Conservation (phyloP, 2,329 filamentous ascomycete species). For the Phialemonium atrogriseum region DNA sequence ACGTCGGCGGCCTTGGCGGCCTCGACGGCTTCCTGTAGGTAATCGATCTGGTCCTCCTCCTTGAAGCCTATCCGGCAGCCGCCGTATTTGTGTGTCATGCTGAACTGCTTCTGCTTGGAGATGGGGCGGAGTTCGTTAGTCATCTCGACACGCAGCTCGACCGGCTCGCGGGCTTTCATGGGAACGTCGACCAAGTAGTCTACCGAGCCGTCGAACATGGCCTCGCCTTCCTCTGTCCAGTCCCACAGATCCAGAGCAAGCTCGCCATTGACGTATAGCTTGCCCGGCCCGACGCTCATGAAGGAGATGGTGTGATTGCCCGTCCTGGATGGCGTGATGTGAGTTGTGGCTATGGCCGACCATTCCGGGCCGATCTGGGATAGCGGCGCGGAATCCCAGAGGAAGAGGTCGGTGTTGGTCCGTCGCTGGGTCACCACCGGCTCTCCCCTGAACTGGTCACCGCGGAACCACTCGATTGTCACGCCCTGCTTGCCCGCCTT, state of each 20-base stretch:
- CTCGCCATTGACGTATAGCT: slow-evolving; percentile 50
- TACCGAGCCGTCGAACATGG: slow-evolving; percentile 62
- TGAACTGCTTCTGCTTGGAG: slow-evolving; percentile 48
- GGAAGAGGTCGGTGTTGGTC: slow-evolving; percentile 57
- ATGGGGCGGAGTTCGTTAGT: slow-evolving; percentile 57
- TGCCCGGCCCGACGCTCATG: slow-evolving; percentile 58
- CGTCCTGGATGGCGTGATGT: slow-evolving; percentile 47
- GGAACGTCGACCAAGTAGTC: slow-evolving; percentile 54
- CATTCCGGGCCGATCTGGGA: slow-evolving; percentile 52
- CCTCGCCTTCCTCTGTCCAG: slow-evolving; percentile 61
- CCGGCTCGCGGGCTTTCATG: slow-evolving; percentile 49
- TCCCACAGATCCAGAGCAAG: slow-evolving; percentile 58
- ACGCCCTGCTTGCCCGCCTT: slow-evolving; percentile 51
- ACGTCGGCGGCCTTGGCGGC: slow-evolving; percentile 55
- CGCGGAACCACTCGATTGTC: slow-evolving; percentile 55
- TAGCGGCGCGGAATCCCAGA: slow-evolving; percentile 61
- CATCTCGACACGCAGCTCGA: slow-evolving; percentile 56
- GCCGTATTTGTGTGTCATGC: slow-evolving; percentile 57
- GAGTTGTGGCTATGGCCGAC: slow-evolving; percentile 55
- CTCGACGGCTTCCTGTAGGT: slow-evolving; percentile 57
- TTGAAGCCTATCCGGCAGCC: slow-evolving; percentile 66
- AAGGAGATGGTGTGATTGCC: slow-evolving; percentile 60
- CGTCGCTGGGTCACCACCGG: slow-evolving; percentile 50
- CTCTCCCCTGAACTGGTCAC: slow-evolving; percentile 52
- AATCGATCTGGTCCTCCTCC: slow-evolving; percentile 53